Conservation (phyloP, 2,329 filamentous ascomycete species). For the Thyridium curvatum region DNA sequence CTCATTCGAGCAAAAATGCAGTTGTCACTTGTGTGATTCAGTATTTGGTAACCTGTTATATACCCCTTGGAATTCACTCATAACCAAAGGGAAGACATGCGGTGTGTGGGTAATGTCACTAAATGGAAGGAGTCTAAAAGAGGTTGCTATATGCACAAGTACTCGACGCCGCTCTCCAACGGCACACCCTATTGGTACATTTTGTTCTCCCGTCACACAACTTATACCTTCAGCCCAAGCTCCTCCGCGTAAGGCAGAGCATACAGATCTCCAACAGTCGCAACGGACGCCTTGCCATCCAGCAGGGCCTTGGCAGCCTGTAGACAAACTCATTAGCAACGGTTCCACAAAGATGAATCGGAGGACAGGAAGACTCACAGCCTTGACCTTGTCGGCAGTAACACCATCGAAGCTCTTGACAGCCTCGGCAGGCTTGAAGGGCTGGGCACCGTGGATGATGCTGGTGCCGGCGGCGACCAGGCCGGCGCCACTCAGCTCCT, state of each 20-base stretch:
- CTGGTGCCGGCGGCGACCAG: conserved; percentile 80
- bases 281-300: conserved; percentile 82
- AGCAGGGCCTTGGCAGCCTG: conserved; percentile 85
- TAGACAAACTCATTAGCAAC: not conserved
- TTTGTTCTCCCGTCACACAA: conserved; percentile 15
- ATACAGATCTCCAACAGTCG: conserved; percentile 85
- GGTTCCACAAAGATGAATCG: too few species aligned
- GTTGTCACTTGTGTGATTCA: too few species aligned
- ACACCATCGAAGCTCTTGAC: conserved; percentile 76
- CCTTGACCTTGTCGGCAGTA: conserved; percentile 76
- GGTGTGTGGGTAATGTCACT: not conserved
- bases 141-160: conserved; percentile 40
- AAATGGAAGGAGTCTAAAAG: conserved; percentile 16
- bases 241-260: conserved; percentile 90
- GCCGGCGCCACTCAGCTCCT: conserved; percentile 70
- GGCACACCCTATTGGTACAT: conserved; percentile 36
- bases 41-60: too few species aligned
- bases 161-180: conserved; percentile 29
- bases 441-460: conserved; percentile 73
- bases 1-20: too few species aligned
- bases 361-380: conserved; percentile 48
- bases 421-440: conserved; percentile 76
- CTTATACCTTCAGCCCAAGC: conserved; percentile 89
- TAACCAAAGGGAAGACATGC: not conserved
- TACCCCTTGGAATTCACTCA: too few species aligned